A percentile compares a stretch with the other conserved stretches of the same genome.
Evolutionary conservation across 306 rosid species (phyloP).

Genomic region (Senna tora): DNA sequence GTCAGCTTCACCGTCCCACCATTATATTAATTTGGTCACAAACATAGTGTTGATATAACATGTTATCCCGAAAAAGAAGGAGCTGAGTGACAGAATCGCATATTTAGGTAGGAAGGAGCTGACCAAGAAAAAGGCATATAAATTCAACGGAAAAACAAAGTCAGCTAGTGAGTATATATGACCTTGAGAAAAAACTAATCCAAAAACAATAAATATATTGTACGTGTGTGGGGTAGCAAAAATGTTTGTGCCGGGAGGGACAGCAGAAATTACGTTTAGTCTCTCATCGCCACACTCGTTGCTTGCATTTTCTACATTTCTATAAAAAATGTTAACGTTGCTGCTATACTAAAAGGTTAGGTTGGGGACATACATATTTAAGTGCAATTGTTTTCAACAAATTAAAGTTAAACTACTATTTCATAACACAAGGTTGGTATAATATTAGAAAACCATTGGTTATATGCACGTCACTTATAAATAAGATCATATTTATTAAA

Average conservation of each 20-base stretch:
- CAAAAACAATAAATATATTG: not conserved
- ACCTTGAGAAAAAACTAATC: not conserved
- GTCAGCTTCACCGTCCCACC: not conserved
- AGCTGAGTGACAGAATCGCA: not conserved
- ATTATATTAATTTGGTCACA: not conserved
- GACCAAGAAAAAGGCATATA: not conserved
- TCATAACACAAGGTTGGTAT: not conserved
- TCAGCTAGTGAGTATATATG: not conserved
- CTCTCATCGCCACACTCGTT: not conserved
- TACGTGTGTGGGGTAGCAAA: no score
- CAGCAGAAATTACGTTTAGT: no score
- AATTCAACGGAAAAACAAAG: not conserved
- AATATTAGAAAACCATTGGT: not conserved
- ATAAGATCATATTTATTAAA: not conserved
- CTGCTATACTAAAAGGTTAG: no score
- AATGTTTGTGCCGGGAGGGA: not conserved
- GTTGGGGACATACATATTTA: not conserved
- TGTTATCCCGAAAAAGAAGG: no score
- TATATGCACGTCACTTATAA: no score
- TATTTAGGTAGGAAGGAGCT: not conserved
- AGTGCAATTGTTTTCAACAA: not conserved
- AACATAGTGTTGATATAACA: not conserved
- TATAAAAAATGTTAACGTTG: no score
- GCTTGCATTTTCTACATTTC: not conserved
- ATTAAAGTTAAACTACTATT: not conserved